Conservation (phyloP, 352 stramenopile species). For the Peronosclerospora sorghi region DNA sequence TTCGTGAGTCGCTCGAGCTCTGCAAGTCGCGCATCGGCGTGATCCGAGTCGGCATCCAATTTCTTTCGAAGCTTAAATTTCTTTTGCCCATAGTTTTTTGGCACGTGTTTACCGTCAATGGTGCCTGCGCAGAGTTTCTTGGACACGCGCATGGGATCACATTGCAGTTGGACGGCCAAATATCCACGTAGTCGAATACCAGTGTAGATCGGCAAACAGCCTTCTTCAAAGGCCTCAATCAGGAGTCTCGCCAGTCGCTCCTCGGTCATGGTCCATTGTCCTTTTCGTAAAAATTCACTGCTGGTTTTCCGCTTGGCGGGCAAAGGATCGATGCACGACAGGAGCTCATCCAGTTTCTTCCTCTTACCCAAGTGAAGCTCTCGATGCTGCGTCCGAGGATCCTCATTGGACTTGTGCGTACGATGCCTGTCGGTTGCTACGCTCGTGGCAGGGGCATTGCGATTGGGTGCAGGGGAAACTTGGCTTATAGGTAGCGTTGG, state of each 20-base stretch:
- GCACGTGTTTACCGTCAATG: slow-evolving; percentile 55
- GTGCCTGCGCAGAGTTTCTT: slow-evolving; percentile 69
- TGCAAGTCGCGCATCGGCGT: slow-evolving; percentile 26
- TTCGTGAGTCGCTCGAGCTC: slow-evolving; percentile 39
- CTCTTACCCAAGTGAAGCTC: slow-evolving; percentile 20
- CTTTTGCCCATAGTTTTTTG: slow-evolving; percentile 73
- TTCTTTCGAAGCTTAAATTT: slow-evolving; percentile 70
- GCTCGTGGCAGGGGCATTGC: not conserved
- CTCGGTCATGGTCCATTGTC: slow-evolving; percentile 62
- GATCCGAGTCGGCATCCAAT: slow-evolving; percentile 34
- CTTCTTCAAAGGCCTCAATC: slow-evolving; percentile 65
- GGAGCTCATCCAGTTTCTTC: slow-evolving; percentile 18
- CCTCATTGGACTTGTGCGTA: slow-evolving; percentile 16
- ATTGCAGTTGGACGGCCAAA: slow-evolving; percentile 65
- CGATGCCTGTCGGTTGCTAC: slow-evolving; percentile 12
- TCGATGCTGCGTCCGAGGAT: slow-evolving; percentile 10
- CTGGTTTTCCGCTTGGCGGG: slow-evolving; percentile 37
- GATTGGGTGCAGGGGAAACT: not conserved
- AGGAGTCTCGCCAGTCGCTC: slow-evolving; percentile 44
- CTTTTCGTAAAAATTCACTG: slow-evolving; percentile 60
- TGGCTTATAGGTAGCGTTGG: not conserved
- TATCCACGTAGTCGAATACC: slow-evolving; percentile 65
- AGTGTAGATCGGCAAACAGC: slow-evolving; percentile 62
- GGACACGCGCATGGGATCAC: slow-evolving; percentile 70
- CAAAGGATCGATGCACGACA: not conserved